phyloP scores from a whole-genome alignment of 495 filamentous ascomycete species.

The Lophiotrema nucula region DNA sequence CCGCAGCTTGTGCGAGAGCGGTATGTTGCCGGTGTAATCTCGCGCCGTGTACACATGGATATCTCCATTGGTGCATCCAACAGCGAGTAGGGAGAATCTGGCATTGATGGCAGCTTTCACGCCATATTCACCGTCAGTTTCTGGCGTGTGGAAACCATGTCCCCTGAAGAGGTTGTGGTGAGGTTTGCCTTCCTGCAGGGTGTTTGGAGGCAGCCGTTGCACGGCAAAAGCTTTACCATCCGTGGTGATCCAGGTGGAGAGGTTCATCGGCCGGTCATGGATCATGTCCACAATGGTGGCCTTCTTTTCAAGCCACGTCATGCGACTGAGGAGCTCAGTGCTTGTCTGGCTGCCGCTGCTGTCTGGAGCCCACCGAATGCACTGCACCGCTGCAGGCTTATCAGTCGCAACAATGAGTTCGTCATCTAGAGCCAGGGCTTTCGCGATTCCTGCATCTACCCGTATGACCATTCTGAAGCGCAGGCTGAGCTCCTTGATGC shows the following conservation, averaged over 20 bases:
- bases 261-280: constrained; percentile 95
- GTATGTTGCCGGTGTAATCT: constrained; percentile 91
- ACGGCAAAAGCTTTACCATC: constrained; percentile 92
- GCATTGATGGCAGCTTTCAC: constrained; percentile 83
- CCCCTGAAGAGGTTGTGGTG: constrained; percentile 76
- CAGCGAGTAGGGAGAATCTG: constrained; percentile 85
- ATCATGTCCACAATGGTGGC: constrained; percentile 79
- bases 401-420: constrained; percentile 91
- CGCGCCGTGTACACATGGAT: constrained; percentile 84
- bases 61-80: constrained; percentile 77
- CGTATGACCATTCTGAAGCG: constrained; percentile 97
- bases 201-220: constrained; percentile 56
- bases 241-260: constrained; percentile 88
- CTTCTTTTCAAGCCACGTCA: constrained; percentile 79
- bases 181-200: constrained; percentile 31
- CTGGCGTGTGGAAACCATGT: constrained; percentile 82
- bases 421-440: constrained; percentile 84
- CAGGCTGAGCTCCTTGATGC: constrained; percentile 80
- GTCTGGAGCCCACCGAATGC: constrained; percentile 90
- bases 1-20: constrained; percentile 76
- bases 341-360: constrained; percentile 78
- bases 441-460: constrained; percentile 90
- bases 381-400: constrained; percentile 92
- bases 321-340: constrained; percentile 84
- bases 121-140: constrained; percentile 57